Conservation (phyloP, 2,329 filamentous ascomycete species). For the Karstenula rhodostoma region DNA sequence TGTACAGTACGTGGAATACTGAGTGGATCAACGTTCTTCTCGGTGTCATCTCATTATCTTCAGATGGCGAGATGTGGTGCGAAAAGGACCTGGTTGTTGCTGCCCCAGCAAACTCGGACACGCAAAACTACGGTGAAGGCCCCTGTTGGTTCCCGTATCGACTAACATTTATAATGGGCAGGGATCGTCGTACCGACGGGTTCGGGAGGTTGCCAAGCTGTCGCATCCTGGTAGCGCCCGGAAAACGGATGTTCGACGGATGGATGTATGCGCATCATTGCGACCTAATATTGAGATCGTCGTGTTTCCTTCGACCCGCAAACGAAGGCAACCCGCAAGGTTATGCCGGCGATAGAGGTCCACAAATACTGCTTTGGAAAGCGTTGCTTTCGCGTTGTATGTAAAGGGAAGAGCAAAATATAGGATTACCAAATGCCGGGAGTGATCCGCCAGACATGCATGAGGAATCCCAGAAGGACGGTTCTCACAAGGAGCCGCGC, state of each 20-base stretch:
- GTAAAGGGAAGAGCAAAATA: too few relatives aligned
- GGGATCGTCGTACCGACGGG: neutral
- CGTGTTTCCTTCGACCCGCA: neutral
- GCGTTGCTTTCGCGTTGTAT: neutral
- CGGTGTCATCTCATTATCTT: too few relatives aligned
- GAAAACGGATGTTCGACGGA: neutral
- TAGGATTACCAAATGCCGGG: too few relatives aligned
- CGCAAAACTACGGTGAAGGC: neutral
- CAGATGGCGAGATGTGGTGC: too few relatives aligned
- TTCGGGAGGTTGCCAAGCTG: neutral
- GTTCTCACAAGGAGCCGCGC: neutral
- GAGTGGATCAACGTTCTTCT: too few relatives aligned
- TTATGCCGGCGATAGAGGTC: neutral
- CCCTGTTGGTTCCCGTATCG: neutral
- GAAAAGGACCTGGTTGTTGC: neutral
- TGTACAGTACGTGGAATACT: neutral
- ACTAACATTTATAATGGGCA: neutral
- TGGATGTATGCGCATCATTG: neutral
- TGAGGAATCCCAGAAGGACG: neutral
- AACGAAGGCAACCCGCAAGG: neutral
- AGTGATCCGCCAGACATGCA: too few relatives aligned
- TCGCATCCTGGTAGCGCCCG: neutral
- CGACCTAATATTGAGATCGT: neutral
- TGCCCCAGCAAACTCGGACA: neutral
- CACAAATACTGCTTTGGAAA: too few relatives aligned